These are phyloP conservation scores for Fusarium chuoi DNA, from an alignment of 2,329 filamentous ascomycete genomes.

Conservation along the genomic window DNA sequence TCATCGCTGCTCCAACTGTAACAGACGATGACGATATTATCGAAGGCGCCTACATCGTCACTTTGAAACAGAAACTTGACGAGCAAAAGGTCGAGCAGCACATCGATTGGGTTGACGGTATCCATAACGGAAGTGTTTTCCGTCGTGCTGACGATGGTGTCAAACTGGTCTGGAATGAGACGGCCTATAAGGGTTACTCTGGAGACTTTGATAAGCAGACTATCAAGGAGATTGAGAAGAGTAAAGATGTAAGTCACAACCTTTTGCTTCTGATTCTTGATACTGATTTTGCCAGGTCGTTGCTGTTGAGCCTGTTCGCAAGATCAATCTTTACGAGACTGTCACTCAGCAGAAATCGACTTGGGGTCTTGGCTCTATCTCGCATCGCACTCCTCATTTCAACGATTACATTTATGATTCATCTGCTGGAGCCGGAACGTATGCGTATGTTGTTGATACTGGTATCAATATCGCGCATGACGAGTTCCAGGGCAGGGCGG, in stretches of 20 bases:
- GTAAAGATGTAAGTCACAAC: slow-evolving; percentile 50
- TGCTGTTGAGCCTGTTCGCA: slow-evolving; percentile 48
- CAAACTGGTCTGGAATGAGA: slow-evolving; percentile 47
- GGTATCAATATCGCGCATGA: slow-evolving; percentile 60
- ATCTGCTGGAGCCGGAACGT: slow-evolving; percentile 54
- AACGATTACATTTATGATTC: slow-evolving; percentile 55
- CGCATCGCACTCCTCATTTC: slow-evolving; percentile 49
- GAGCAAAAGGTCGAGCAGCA: slow-evolving; percentile 49
- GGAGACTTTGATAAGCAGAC: slow-evolving; percentile 56
- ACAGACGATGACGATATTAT: slow-evolving; percentile 39
- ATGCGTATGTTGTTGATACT: slow-evolving; percentile 65
- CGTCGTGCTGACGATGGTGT: slow-evolving; percentile 49
- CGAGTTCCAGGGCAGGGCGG: slow-evolving; percentile 57
- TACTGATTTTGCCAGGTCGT: slow-evolving; percentile 43
- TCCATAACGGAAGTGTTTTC: slow-evolving; percentile 48
- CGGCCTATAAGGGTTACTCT: slow-evolving; percentile 54
- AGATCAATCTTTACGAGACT: slow-evolving; percentile 44
- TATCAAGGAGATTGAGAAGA: slow-evolving; percentile 52
- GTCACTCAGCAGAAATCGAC: slow-evolving; percentile 50
- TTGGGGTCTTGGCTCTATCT: slow-evolving; percentile 60
- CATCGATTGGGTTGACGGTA: slow-evolving; percentile 46
- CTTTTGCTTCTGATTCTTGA: background rate
- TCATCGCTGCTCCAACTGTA: slow-evolving; percentile 17
- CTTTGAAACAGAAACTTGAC: slow-evolving; percentile 52
- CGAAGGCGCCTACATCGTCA: slow-evolving; percentile 58